Conservation (phyloP, 345 rosid species). For the Populus alba region DNA sequence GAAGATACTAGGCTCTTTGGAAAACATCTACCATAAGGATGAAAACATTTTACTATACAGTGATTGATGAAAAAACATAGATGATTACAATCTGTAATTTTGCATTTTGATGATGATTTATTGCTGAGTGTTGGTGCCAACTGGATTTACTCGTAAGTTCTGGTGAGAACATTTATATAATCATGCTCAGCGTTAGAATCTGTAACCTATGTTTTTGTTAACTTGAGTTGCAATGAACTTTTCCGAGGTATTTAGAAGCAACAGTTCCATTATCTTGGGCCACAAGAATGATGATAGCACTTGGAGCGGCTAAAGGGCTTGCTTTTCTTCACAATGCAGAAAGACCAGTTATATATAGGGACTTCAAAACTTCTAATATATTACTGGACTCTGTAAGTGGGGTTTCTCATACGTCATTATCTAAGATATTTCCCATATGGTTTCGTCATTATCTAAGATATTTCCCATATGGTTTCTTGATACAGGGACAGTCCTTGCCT, state of each 20-base stretch:
- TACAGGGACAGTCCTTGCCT: neutral
- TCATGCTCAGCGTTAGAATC: neutral
- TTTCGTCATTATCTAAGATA: neutral
- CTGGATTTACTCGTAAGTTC: neutral
- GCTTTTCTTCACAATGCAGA: conserved; percentile 97
- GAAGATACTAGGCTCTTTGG: neutral
- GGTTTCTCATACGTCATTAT: conserved; percentile 1
- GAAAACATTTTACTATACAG: neutral
- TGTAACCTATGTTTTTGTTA: conserved; percentile 8
- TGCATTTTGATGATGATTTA: neutral
- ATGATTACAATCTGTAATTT: neutral
- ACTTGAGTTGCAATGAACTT: conserved; percentile 27
- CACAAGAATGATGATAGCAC: conserved; percentile 93
- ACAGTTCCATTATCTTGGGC: conserved; percentile 80
- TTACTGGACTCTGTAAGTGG: conserved; percentile 80
- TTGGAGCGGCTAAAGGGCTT: conserved; percentile 98
- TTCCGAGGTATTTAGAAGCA: conserved; percentile 54
- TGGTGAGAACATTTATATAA: neutral
- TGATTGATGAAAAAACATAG: neutral
- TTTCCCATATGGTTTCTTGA: conserved; percentile 5
- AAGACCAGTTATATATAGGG: conserved; percentile 90
- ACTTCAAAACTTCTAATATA: conserved; percentile 95
- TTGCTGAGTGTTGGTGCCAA: neutral
- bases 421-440: conserved; percentile 1
- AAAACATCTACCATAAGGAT: neutral